Evolutionary conservation across 2,329 filamentous ascomycete species (phyloP).

Genomic region (Xylaria sp.): DNA sequence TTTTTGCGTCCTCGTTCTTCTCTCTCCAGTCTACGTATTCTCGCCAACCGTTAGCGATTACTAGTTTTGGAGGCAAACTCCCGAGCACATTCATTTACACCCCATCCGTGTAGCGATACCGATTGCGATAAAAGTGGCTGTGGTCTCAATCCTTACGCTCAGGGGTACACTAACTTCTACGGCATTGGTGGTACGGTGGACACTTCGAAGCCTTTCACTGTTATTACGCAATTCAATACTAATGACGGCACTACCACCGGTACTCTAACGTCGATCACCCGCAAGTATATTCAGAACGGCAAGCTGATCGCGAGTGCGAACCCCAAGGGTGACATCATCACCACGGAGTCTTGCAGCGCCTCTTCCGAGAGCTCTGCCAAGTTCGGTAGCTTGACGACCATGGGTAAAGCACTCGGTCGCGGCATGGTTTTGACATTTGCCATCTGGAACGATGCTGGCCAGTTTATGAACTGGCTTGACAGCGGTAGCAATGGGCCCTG

Average conservation of each 20-base stretch:
- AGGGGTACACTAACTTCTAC: constrained; percentile 39
- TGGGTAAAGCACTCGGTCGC: constrained; percentile 51
- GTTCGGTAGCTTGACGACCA: constrained; percentile 48
- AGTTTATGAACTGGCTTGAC: constrained; percentile 65
- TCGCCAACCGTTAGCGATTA: constrained; percentile 1
- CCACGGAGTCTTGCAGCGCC: constrained; percentile 35
- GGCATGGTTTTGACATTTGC: constrained; percentile 60
- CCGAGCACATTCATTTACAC: constrained; percentile 61
- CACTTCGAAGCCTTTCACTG: constrained; percentile 39
- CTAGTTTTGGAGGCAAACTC: constrained; percentile 66
- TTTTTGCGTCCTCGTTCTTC: background rate
- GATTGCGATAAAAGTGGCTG: constrained; percentile 49
- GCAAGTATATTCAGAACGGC: constrained; percentile 56
- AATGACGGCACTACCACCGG: constrained; percentile 28
- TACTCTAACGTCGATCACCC: constrained; percentile 51
- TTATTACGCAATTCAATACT: constrained; percentile 38
- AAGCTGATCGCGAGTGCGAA: constrained; percentile 50
- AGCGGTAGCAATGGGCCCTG: constrained; percentile 58
- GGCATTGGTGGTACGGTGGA: constrained; percentile 35
- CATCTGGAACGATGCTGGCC: constrained; percentile 60
- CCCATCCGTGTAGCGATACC: constrained; percentile 59
- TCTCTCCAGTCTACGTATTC: background rate
- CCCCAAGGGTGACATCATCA: constrained; percentile 35
- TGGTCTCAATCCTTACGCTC: constrained; percentile 45
- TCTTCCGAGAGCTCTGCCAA: constrained; percentile 31